These are phyloP conservation scores for Globisporangium carolinianum DNA, from an alignment of 352 stramenopile species.

Conservation along the genomic window DNA sequence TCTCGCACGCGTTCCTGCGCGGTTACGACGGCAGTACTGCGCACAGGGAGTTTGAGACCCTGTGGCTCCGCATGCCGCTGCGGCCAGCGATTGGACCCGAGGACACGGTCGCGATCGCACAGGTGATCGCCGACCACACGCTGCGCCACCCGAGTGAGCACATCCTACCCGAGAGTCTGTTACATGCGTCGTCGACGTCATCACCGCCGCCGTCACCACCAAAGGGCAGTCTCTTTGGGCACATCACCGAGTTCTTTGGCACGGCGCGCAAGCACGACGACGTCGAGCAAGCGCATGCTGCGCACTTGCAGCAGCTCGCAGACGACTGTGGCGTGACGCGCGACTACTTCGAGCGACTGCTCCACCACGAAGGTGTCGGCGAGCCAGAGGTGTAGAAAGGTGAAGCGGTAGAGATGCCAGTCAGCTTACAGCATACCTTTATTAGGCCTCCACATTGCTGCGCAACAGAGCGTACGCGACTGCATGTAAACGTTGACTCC, in stretches of 20 bases:
- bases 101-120: constrained; percentile 6
- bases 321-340: constrained; percentile 13
- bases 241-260: constrained; percentile 13
- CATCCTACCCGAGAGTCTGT: background rate
- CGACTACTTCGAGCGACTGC: constrained; percentile 10
- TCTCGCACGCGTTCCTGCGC: constrained; percentile 87
- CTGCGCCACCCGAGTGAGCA: constrained; percentile 11
- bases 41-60: constrained; percentile 24
- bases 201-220: background rate
- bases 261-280: background rate
- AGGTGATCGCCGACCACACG: constrained; percentile 15
- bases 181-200: background rate
- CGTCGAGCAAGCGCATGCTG: background rate
- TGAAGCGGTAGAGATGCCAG: background rate
- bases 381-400: background rate
- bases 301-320: constrained; percentile 6
- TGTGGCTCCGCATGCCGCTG: constrained; percentile 38
- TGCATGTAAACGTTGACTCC: too few species aligned
- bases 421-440: too few species aligned
- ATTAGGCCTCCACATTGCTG: too few species aligned
- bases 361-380: constrained; percentile 8
- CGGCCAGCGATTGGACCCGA: constrained; percentile 7
- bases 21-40: constrained; percentile 29
- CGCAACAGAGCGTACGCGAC: too few species aligned
- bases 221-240: constrained; percentile 10